Conservation (phyloP, 495 filamentous ascomycete genomes). For the Penicillium chermesinum region DNA sequence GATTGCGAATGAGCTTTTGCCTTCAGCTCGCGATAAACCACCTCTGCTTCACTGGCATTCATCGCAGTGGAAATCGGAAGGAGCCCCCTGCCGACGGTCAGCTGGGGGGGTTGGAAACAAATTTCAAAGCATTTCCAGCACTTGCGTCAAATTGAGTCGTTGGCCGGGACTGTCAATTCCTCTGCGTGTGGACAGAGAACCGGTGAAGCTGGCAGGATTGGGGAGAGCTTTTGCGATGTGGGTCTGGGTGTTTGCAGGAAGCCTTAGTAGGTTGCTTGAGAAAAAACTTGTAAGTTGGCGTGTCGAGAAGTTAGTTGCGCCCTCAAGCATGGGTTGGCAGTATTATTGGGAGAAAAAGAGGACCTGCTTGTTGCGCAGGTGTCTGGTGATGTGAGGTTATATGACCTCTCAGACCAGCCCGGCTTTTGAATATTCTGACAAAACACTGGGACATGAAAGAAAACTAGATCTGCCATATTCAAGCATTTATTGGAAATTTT, state of each 20-base stretch:
- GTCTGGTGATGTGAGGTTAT: background rate
- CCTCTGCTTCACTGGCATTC: background rate
- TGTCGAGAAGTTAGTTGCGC: too few species aligned
- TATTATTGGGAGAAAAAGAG: background rate
- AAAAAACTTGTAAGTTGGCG: too few species aligned
- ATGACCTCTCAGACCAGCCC: background rate
- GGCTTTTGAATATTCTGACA: background rate
- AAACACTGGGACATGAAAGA: background rate
- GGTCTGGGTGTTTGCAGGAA: too few species aligned
- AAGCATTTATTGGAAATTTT: too few species aligned
- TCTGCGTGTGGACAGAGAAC: too few species aligned
- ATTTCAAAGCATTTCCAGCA: too few species aligned
- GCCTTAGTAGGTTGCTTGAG: too few species aligned
- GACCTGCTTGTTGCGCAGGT: background rate
- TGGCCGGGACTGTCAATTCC: too few species aligned
- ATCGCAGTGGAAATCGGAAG: background rate
- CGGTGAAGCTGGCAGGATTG: too few species aligned
- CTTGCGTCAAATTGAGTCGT: too few species aligned
- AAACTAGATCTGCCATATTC: background rate
- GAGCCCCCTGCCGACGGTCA: background rate
- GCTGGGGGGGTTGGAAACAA: background rate
- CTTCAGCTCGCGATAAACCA: background rate
- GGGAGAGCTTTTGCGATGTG: too few species aligned
- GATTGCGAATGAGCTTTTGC: background rate
- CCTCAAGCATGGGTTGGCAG: background rate